A percentile compares a stretch with the other conserved stretches of the same genome.
Conservation (phyloP, 2,329 filamentous ascomycete species). For the Scytalidium sp. region DNA sequence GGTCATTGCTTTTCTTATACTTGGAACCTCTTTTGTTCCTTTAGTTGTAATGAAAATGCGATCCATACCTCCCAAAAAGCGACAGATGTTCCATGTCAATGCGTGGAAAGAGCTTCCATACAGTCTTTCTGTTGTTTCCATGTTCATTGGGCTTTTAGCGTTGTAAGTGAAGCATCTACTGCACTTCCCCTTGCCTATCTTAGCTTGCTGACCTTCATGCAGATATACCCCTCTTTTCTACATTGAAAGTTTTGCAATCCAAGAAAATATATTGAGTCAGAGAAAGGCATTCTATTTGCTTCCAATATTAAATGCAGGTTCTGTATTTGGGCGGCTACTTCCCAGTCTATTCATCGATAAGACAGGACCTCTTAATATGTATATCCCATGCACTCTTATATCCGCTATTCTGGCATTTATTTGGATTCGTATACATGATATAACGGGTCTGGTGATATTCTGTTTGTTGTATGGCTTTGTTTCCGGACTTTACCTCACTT, state of each 20-base stretch:
- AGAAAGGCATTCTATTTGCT: conserved; percentile 47
- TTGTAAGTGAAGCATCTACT: conserved; percentile 29
- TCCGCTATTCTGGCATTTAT: conserved; percentile 6
- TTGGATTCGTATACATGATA: conserved; percentile 39
- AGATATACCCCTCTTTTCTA: conserved; percentile 48
- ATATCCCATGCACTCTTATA: conserved; percentile 18
- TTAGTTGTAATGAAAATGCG: conserved; percentile 39
- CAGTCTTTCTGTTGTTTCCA: too few relatives aligned
- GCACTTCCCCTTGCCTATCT: conserved; percentile 29
- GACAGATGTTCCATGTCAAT: too few relatives aligned
- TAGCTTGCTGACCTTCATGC: conserved; percentile 38
- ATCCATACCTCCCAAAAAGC: conserved; percentile 21
- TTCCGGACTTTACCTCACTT: not conserved
- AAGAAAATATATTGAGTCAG: conserved; percentile 39
- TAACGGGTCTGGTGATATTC: not conserved
- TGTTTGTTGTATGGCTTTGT: conserved; percentile 3
- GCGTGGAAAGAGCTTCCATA: too few relatives aligned
- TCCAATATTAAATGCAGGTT: conserved; percentile 46
- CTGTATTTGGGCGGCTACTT: conserved; percentile 50
- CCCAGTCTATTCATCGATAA: conserved; percentile 49
- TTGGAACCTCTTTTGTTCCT: conserved; percentile 22
- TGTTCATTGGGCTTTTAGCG: conserved; percentile 15
- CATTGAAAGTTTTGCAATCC: conserved; percentile 31
- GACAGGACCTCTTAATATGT: conserved; percentile 46
- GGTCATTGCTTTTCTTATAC: conserved; percentile 49